Percentiles rank a stretch among this genome's conserved stretches.
Conservation (phyloP, 148 eudicot species). For the Fagopyrum homotropicum region DNA sequence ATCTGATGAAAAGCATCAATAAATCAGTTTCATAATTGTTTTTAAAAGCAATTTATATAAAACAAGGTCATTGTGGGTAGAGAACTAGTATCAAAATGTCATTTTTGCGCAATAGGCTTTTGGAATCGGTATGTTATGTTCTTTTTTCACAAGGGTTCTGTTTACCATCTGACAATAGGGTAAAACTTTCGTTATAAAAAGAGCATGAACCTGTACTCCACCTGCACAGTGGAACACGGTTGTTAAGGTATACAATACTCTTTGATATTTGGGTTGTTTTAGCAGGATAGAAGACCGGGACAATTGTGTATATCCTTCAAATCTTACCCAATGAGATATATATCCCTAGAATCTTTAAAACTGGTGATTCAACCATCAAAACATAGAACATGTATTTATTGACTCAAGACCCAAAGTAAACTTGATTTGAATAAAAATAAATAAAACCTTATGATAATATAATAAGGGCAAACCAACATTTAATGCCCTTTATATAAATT, state of each 20-base stretch:
- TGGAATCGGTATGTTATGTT: constrained; percentile 13
- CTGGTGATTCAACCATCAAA: too few species aligned
- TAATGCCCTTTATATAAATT: too few species aligned
- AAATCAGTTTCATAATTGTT: neutral
- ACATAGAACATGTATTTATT: too few species aligned
- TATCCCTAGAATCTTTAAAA: too few species aligned
- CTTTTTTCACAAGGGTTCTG: neutral
- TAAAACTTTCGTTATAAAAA: constrained; percentile 39
- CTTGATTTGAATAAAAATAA: too few species aligned
- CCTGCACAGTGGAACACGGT: constrained; percentile 96
- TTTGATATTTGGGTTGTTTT: neutral
- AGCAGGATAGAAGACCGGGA: neutral
- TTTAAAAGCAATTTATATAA: neutral
- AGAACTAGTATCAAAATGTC: neutral
- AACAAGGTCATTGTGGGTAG: neutral
- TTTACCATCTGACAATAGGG: constrained; percentile 22
- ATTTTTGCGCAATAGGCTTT: neutral
- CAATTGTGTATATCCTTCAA: too few species aligned
- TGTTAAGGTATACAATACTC: neutral
- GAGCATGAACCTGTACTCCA: constrained; percentile 80
- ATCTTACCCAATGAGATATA: too few species aligned
- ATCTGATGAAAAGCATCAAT: neutral
- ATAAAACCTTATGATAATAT: too few species aligned
- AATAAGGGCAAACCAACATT: too few species aligned
- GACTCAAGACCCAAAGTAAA: too few species aligned